Percentiles rank a stretch among this genome's conserved stretches.
Evolutionary conservation across 768 basidiomycete species (phyloP).

Genomic region (Leccinum subgranulosum): DNA sequence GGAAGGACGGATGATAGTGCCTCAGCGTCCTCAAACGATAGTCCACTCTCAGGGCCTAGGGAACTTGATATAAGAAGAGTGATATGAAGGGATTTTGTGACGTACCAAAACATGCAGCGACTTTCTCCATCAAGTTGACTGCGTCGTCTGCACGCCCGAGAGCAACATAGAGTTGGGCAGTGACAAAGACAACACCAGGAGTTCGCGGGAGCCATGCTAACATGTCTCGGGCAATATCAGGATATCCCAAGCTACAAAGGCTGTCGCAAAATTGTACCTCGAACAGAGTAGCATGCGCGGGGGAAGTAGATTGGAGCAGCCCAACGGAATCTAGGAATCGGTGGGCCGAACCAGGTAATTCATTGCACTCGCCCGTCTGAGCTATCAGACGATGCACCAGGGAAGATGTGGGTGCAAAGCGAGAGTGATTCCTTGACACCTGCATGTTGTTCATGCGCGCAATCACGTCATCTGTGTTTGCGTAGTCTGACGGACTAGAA

Average conservation of each 20-base stretch:
- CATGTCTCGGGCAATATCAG: constrained; percentile 57
- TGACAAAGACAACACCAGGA: constrained; percentile 72
- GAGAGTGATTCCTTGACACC: constrained; percentile 50
- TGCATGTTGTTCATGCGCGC: constrained; percentile 71
- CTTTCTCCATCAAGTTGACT: constrained; percentile 63
- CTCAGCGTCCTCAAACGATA: constrained; percentile 60
- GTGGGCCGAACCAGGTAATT: constrained; percentile 61
- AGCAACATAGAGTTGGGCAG: constrained; percentile 62
- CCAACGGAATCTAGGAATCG: constrained; percentile 66
- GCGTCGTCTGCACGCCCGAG: constrained; percentile 73
- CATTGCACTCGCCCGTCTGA: constrained; percentile 45
- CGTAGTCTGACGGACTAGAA: constrained; percentile 30
- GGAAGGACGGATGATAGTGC: constrained; percentile 64
- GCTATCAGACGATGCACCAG: constrained; percentile 61
- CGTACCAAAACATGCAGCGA: constrained; percentile 76
- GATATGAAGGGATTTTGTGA: constrained; percentile 7
- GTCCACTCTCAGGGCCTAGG: constrained; percentile 45
- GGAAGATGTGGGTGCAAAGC: constrained; percentile 53
- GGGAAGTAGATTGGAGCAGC: constrained; percentile 64
- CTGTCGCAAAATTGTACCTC: constrained; percentile 75
- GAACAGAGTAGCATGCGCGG: constrained; percentile 59
- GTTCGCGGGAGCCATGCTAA: constrained; percentile 78
- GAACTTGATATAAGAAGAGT: constrained; percentile 6
- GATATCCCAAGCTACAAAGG: constrained; percentile 62
- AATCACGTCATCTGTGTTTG: constrained; percentile 60